Base-by-base conservation (phyloP, 1,284 basidiomycete genomes). In the Sanghuangporus sanghuang region DNA sequence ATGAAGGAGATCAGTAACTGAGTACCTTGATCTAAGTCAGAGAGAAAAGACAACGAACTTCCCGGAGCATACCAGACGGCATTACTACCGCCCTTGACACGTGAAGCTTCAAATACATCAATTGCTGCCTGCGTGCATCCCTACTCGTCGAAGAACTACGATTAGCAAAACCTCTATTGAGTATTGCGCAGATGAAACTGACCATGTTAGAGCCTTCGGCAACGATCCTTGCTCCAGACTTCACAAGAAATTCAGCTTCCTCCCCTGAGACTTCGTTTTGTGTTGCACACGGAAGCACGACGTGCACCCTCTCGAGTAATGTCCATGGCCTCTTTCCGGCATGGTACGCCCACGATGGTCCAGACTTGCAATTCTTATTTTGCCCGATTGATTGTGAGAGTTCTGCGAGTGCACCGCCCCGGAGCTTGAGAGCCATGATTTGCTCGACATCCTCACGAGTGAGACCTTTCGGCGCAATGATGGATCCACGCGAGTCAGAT, bases 171-270 rank as follows among this genome's bases (percentile, higher is more conserved):
- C 5, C 0, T 4, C 27, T 32, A 32, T 5, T 5, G 27, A 32
- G 27, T 32, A 59, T 44, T 53, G 38, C 23, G 32, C 14, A 54
- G 40, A 40, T 11, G 44, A 53, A 42, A 53, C 64, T 14, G 54
- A 66, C 76, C 86, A 89, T 89, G 78, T 91, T 91, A 69, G 85
- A 87, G 39, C 90, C 90, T 76, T 93, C 90, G 64, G 90, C 90
- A 62, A 93, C 83, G 76, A 89, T 87, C 71, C 84, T 79, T 70
- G 85, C 84, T 68, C 90, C 90, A 48, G 87, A 85, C 70, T 83
- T 83, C 73, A 91, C 72, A 68, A 91, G 82, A 8, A 83, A 85
- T 75, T 87, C 77, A 62, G 90, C 90, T 74, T 93, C 90, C 68
- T 84, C 84, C 56, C 78, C 82, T 50, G 81, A 82, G n/a, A 92